Conservation (phyloP, 2,329 filamentous ascomycete genomes). For the Monosporascus ibericus region DNA sequence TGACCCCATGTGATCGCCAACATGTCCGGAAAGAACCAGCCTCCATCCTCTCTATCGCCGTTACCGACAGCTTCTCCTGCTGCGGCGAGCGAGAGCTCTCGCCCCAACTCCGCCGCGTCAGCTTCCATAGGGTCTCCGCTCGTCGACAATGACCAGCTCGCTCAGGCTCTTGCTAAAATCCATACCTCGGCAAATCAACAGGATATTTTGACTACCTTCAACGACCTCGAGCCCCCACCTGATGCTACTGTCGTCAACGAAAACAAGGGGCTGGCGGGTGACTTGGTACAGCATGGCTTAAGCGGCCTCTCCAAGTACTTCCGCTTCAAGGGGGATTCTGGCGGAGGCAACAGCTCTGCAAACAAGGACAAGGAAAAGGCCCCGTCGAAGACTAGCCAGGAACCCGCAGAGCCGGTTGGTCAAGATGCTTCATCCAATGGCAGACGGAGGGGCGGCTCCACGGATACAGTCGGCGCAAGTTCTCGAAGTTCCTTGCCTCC, state of each 20-base stretch:
- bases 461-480: constrained; percentile 31
- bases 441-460: constrained; percentile 20
- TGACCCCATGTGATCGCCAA: constrained; percentile 6
- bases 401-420: constrained; percentile 30
- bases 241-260: constrained; percentile 53
- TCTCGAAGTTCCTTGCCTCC: constrained; percentile 37
- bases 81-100: constrained; percentile 19
- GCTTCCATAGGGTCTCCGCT: constrained; percentile 43
- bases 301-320: constrained; percentile 71
- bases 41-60: constrained; percentile 30
- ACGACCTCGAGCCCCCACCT: constrained; percentile 76
- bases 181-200: constrained; percentile 84
- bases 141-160: constrained; percentile 67
- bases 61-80: constrained; percentile 22
- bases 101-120: constrained; percentile 33
- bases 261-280: constrained; percentile 62
- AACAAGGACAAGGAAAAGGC: constrained; percentile 13
- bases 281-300: constrained; percentile 76
- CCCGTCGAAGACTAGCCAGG: constrained; percentile 6
- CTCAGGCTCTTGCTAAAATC: constrained; percentile 77
- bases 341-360: constrained; percentile 48
- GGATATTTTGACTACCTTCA: constrained; percentile 83
- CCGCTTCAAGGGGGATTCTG: constrained; percentile 77
- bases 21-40: constrained; percentile 26
- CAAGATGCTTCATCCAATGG: constrained; percentile 37